Base-by-base conservation (phyloP, 139 green algal genomes). In the Chlorella sp. region DNA sequence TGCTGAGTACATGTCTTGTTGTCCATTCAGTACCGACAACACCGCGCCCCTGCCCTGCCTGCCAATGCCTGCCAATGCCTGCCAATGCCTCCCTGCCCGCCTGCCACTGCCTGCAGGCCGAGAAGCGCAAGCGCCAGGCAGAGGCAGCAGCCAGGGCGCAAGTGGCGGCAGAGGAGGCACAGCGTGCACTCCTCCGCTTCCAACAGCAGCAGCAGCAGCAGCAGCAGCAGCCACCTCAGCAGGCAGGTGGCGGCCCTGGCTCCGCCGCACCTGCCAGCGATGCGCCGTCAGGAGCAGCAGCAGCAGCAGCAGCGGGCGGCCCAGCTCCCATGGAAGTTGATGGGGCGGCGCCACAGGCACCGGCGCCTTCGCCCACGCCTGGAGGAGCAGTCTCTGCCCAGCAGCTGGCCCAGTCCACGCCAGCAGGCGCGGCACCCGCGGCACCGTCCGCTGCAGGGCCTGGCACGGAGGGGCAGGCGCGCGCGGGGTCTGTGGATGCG, bases 111-210 rank as follows among this genome's bases (percentile, higher is more conserved):
- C 24, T 37, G 28, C 84, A 88, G 84, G 66, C 68, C 0, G 84
- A 88, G 57, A 88, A 88, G 84, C 84, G 64, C 64, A 69, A 89
- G 53, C 87, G 91, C 19, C 91, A 94, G 93, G 83, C 91, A 32
- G 94, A 96, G 83, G 91, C 90, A 0, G 64, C 84, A 3, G 92
- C 86, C 1, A 90, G 90, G 39, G 88, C 89, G 15, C 80, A 91
- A 7, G 93, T 90, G 3, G 94, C 94, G 7, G 88, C 91, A 21
- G 92, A 94, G 57, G 89, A 94, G 85, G 93, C 93, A 39, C 90
- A 94, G 69, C 78, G 77, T 77, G 80, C 86, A 39, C 81, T 96
- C 79, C 92, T 94, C 28, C 92, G 95, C 30, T 88, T 89, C 86
- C 69, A 87, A 79, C 64, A 73, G 64, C 42, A 75, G 77, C 77